Base-by-base conservation (phyloP, 2,329 filamentous ascomycete genomes). In the Alternaria arborescens region DNA sequence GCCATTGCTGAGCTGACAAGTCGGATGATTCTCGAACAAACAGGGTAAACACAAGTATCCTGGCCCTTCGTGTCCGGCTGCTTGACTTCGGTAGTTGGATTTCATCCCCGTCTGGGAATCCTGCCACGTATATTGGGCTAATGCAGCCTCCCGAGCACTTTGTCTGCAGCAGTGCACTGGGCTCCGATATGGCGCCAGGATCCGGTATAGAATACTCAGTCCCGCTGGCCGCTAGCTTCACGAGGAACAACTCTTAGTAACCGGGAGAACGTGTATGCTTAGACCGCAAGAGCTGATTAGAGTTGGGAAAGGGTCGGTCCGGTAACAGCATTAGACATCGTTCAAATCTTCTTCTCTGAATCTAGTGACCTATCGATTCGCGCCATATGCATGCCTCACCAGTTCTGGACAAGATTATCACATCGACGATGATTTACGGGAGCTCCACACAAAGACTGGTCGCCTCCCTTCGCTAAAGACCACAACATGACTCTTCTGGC, bases 71-170 rank as follows among this genome's bases (percentile, higher is more conserved):
- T 30, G 18, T 32, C 34, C 22, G 34, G 42, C 47, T 11, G n/a
- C 16, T 40, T 28, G 28, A 52, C 30, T 42, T 40, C 36, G 47
- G 36, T 28, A 52, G 42, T 34, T 42, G 16, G 46, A 18, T 50
- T 36, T 8, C 24, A 40, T 42, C 47, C 53, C 28, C 47, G 47
- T 57, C 22, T 34, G 42, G 28, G 47, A 41, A 48, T 52, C 34
- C 34, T 34, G 40, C 32, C 32, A 42, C 41, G 36, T 43, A 30
- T 34, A 22, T 28, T 28, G 18, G 36, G 54, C 58, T 61, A 58
- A 58, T 48, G 58, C 58, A 60, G 54, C 48, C 34, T 52, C 48
- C 58, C 47, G 58, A 24, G 36, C 20, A 50, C 38, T 38, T 52
- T 30, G 16, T 12, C 36, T 30, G 32, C 18, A 20, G 40, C 38